Base-by-base conservation (phyloP, 352 stramenopile genomes). In the Pythium monospermum region DNA sequence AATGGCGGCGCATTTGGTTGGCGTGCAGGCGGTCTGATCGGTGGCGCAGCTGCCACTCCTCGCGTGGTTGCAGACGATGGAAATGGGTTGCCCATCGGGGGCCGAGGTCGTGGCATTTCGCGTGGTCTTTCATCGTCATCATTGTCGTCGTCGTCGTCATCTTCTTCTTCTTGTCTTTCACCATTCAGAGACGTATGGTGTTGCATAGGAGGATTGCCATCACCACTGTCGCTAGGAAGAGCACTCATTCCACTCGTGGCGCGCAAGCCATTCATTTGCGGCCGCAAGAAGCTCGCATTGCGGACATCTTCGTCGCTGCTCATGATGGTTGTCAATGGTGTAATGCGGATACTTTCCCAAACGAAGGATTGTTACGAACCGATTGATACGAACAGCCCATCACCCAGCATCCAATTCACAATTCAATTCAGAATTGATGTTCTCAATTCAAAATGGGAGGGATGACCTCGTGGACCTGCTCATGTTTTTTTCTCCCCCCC, bases 51-150 rank as follows among this genome's bases (percentile, higher is more conserved):
- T n/a, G n/a, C n/a, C n/a, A n/a, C n/a, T n/a, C n/a, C n/a, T n/a
- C n/a, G n/a, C n/a, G n/a, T n/a, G n/a, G n/a, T n/a, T n/a, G n/a
- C n/a, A n/a, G n/a, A n/a, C n/a, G n/a, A n/a, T n/a, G n/a, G n/a
- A 41, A 59, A 59, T 11, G 49, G 49, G 15, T 52, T 54, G 0
- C 15, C 19, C 2, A 3, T 36, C 1, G 1, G 8, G 11, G 44
- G 22, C 6, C 45, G 53, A 32, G 35, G 27, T 25, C 40, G 49
- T 3, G 49, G 47, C 35, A 27, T 42, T n/a, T 47, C 44, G 18
- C 40, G 42, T 6, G 59, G 59, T 16, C 47, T 48, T 26, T 67
- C 59, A 19, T 67, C 59, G 16, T 67, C 59, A 19, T 67, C 59
- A 18, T 53, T 37, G 0, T 45, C 47, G n/a, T 66, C 59, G 8